These are phyloP conservation scores for Stevia rebaudiana DNA, from an alignment of 140 eudicot species.

Conservation along the genomic window DNA sequence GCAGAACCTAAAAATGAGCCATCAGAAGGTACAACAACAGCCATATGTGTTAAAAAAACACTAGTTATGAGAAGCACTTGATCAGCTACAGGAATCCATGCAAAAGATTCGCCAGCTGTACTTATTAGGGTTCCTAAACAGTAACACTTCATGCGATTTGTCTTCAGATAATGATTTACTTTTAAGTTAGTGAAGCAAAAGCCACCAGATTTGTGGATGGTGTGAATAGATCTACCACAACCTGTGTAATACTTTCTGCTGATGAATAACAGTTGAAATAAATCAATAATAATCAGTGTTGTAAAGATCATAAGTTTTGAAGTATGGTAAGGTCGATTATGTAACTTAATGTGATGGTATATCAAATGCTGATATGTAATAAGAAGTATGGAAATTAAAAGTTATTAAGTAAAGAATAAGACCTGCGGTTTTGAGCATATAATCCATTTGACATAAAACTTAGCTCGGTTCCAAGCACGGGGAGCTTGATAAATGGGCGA, in stretches of 20 bases:
- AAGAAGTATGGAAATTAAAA: background rate
- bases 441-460: conserved; percentile 24
- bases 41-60: conserved; percentile 71
- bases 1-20: conserved; percentile 33
- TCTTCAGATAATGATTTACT: conserved; percentile 16
- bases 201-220: conserved; percentile 32
- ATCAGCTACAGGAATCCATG: conserved; percentile 64
- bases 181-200: conserved; percentile 26
- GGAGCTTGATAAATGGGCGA: conserved; percentile 37
- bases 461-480: conserved; percentile 24
- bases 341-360: background rate
- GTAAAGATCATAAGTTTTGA: background rate
- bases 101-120: conserved; percentile 40
- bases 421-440: conserved; percentile 33
- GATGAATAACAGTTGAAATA: background rate
- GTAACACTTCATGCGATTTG: conserved; percentile 33
- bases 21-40: conserved; percentile 69
- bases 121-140: conserved; percentile 49
- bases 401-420: conserved; percentile 1
- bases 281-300: background rate
- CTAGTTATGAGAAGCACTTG: conserved; percentile 76
- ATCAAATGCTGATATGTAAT: background rate
- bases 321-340: background rate
- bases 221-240: conserved; percentile 25
- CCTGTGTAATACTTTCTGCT: conserved; percentile 35